Base-by-base conservation (phyloP, 129 eudicot species). In the Tagetes patula region DNA sequence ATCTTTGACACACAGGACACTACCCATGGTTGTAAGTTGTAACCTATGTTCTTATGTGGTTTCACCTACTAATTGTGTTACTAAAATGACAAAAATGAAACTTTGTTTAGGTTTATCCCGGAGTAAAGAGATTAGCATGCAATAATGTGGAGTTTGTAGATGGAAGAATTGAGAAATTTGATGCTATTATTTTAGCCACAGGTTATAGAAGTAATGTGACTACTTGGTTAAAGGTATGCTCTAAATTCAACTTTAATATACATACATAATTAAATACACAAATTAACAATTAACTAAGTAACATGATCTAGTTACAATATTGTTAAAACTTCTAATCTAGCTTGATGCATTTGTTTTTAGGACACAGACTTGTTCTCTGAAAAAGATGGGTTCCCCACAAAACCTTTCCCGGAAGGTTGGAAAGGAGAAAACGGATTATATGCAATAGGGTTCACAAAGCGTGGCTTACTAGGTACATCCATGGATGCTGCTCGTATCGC, bases 361-460 rank as follows among this genome's bases (percentile, higher is more conserved):
- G 89, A 75, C 41, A 65, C 79, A 4, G 50, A 73, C 34, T 77
- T 86, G 54, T 89, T 86, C 68, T 86, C 87, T 3, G 65, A 84
- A 30, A 76, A 84, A 48, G 82, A 89, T 78, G 89, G 89, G 47
- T 83, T 79, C 36, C 91, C 91, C 37, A 72, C 10, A 40, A 73
- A 86, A 69, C 80, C 79, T 60, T 86, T 82, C 45, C 88, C 92
- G 3, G 82, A 82, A 47, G 89, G 96, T 48, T 89, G 96, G 96
- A 89, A 89, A 78, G 96, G 96, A 9, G 77, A 82, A 41, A 56
- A 72, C 39, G 89, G 96, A 36, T 70, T 89, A 49, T 89, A 89
- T 52, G 85, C 91, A 0, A 79, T 80, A 2, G 96, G 96, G 5
- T 89, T 89, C 75, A 66, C 87, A 31, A 86, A 76, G 59, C 89